Percentiles rank a stretch among this genome's conserved stretches.
Conservation (phyloP, 2,329 filamentous ascomycete genomes). For the Arachnopeziza araneosa region DNA sequence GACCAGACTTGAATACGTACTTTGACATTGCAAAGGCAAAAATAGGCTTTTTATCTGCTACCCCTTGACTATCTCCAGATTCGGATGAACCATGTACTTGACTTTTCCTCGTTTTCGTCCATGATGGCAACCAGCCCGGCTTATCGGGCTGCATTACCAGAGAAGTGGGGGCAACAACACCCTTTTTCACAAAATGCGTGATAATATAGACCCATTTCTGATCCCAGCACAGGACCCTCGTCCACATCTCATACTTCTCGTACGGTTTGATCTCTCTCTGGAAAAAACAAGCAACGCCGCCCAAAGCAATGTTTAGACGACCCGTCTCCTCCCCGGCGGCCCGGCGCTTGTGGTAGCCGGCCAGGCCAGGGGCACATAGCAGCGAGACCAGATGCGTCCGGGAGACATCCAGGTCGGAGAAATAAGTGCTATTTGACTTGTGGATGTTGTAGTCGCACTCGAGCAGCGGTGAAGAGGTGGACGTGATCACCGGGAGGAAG, state of each 20-base stretch:
- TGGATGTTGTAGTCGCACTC: slow-evolving; percentile 71
- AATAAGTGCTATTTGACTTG: slow-evolving; percentile 68
- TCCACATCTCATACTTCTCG: slow-evolving; percentile 68
- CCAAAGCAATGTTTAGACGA: slow-evolving; percentile 58
- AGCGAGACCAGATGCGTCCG: slow-evolving; percentile 75
- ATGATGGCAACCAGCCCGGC: slow-evolving; percentile 31
- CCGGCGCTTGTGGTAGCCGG: slow-evolving; percentile 37
- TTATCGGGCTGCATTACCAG: slow-evolving; percentile 36
- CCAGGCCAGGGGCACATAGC: slow-evolving; percentile 55
- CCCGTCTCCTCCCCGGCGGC: slow-evolving; percentile 41
- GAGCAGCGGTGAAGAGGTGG: slow-evolving; percentile 50
- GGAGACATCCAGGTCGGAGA: slow-evolving; percentile 63
- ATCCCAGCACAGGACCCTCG: slow-evolving; percentile 67
- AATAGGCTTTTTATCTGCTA: slow-evolving; percentile 53
- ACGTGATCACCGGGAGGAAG: slow-evolving; percentile 56
- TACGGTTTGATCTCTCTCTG: slow-evolving; percentile 67
- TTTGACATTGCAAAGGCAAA: slow-evolving; percentile 57
- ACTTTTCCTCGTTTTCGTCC: slow-evolving; percentile 34
- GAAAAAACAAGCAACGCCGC: slow-evolving; percentile 69
- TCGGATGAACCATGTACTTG: slow-evolving; percentile 23
- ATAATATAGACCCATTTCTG: slow-evolving; percentile 76
- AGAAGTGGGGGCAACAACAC: slow-evolving; percentile 47
- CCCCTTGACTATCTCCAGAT: neutral
- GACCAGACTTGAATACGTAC: slow-evolving; percentile 76
- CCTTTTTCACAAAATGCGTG: slow-evolving; percentile 65